phyloP scores from a whole-genome alignment of 208 protist genomes.

The Endotrypanum monterogeii region DNA sequence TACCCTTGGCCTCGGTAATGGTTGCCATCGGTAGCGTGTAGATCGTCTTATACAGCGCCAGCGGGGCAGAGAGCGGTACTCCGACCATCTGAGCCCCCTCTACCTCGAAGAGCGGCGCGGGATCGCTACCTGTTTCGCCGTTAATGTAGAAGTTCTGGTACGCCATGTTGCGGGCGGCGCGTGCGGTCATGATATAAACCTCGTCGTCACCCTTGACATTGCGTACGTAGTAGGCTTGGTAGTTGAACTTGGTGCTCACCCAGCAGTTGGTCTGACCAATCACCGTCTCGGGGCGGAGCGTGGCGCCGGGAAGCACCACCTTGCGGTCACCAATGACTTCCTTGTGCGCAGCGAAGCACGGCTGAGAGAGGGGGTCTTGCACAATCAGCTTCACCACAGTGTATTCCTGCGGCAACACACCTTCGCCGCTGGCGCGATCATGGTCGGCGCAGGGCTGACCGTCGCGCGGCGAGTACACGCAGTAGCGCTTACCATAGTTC shows the following conservation, averaged over 20 bases:
- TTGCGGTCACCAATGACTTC: constrained; percentile 61
- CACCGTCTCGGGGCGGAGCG: constrained; percentile 99
- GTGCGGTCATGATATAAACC: constrained; percentile 95
- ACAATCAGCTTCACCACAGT: constrained; percentile 97
- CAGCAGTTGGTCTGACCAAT: constrained; percentile 99
- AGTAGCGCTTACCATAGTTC: constrained; percentile 97
- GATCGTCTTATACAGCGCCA: constrained; percentile 83
- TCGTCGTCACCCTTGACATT: constrained; percentile 82
- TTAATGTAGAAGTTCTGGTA: constrained; percentile 95
- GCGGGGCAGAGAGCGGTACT: constrained; percentile 92
- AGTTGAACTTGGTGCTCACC: constrained; percentile 96
- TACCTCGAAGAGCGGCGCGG: constrained; percentile 85
- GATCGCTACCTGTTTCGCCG: constrained; percentile 78
- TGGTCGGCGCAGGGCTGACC: constrained; percentile 99
- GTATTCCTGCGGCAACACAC: constrained; percentile 98
- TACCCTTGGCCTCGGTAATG: constrained; percentile 97
- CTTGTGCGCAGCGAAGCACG: constrained; percentile 58
- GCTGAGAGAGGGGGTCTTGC: constrained; percentile 77
- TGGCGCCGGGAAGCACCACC: constrained; percentile 98
- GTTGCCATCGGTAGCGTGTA: constrained; percentile 98
- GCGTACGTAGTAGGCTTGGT: constrained; percentile 94
- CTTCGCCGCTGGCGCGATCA: constrained; percentile 98
- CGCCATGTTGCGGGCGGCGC: constrained; percentile 95
- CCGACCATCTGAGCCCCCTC: constrained; percentile 95
- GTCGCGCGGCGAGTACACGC: constrained; percentile 99